These are phyloP conservation scores for Cyclotella kingstonii DNA, from an alignment of 108 stramenopile species.

Conservation along the genomic window DNA sequence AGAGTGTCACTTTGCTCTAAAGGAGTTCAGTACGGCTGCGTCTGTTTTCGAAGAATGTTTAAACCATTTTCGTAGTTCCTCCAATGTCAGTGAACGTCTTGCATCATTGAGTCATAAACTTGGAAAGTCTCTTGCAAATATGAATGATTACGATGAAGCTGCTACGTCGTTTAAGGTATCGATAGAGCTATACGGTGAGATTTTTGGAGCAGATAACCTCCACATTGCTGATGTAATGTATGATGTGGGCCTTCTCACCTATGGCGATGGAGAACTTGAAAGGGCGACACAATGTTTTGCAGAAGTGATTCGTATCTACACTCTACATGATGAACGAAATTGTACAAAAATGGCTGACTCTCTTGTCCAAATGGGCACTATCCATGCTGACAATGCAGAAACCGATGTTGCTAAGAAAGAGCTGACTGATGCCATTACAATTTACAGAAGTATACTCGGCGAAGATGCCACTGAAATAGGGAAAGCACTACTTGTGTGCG, in stretches of 20 bases:
- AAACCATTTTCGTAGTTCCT: neutral
- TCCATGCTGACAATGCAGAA: constrained; percentile 27
- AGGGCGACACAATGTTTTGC: constrained; percentile 38
- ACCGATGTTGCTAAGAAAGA: constrained; percentile 31
- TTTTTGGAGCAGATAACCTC: constrained; percentile 25
- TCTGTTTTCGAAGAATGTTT: constrained; percentile 24
- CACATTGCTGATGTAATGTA: constrained; percentile 37
- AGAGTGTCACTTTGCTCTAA: constrained; percentile 20
- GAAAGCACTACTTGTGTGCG: constrained; percentile 57
- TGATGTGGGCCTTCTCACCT: constrained; percentile 34
- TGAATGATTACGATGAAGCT: constrained; percentile 36
- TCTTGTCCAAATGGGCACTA: constrained; percentile 31
- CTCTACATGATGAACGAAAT: constrained; percentile 13
- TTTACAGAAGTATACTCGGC: constrained; percentile 52
- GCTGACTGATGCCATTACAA: constrained; percentile 59
- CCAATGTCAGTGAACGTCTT: constrained; percentile 6
- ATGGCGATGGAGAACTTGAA: constrained; percentile 17
- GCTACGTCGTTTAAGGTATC: constrained; percentile 29
- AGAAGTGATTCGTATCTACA: constrained; percentile 36
- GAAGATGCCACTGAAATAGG: constrained; percentile 59
- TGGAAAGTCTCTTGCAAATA: constrained; percentile 29
- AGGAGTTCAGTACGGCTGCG: constrained; percentile 17
- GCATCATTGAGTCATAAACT: constrained; percentile 28
- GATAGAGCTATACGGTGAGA: constrained; percentile 17
- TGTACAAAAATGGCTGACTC: constrained; percentile 28